A percentile compares a stretch with the other conserved stretches of the same genome.
These are phyloP conservation scores for Ilyonectria robusta DNA, from an alignment of 2,329 filamentous ascomycete species.

Conservation along the genomic window DNA sequence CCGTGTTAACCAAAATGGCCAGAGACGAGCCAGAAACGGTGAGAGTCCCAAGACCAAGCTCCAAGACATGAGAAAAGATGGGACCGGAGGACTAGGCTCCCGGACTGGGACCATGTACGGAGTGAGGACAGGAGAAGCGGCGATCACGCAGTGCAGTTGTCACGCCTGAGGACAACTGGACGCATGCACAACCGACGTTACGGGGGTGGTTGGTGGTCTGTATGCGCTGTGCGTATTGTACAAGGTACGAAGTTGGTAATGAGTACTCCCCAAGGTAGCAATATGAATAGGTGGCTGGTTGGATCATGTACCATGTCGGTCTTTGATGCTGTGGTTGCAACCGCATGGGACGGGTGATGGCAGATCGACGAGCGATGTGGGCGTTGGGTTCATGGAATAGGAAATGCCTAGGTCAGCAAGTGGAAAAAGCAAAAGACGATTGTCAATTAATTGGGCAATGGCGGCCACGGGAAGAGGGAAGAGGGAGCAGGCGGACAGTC, in stretches of 20 bases:
- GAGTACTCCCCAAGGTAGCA: constrained; percentile 1
- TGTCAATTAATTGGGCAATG: background rate
- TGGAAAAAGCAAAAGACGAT: constrained; percentile 11
- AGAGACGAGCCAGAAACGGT: constrained; percentile 25
- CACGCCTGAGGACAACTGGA: constrained; percentile 15
- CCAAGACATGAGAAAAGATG: constrained; percentile 10
- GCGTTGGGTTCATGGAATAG: constrained; percentile 10
- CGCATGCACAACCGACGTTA: constrained; percentile 2
- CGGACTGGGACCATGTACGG: constrained; percentile 9
- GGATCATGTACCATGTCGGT: constrained; percentile 10
- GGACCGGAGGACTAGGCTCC: constrained; percentile 3
- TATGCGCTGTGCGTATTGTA: constrained; percentile 1
- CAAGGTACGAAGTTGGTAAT: constrained; percentile 6
- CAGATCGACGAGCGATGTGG: constrained; percentile 28
- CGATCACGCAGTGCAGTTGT: constrained; percentile 19
- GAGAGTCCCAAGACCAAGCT: constrained; percentile 13
- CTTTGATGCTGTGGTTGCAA: constrained; percentile 9
- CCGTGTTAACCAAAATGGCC: constrained; percentile 12
- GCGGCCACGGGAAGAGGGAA: constrained; percentile 3
- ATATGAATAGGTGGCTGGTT: constrained; percentile 21
- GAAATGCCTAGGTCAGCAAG: constrained; percentile 1
- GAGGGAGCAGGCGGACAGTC: background rate
- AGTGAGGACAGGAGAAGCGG: background rate
- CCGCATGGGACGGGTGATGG: constrained; percentile 30
- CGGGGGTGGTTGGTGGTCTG: background rate